Evolutionary conservation across 352 stramenopile species (phyloP).

Genomic region (Phytophthora meadii): DNA sequence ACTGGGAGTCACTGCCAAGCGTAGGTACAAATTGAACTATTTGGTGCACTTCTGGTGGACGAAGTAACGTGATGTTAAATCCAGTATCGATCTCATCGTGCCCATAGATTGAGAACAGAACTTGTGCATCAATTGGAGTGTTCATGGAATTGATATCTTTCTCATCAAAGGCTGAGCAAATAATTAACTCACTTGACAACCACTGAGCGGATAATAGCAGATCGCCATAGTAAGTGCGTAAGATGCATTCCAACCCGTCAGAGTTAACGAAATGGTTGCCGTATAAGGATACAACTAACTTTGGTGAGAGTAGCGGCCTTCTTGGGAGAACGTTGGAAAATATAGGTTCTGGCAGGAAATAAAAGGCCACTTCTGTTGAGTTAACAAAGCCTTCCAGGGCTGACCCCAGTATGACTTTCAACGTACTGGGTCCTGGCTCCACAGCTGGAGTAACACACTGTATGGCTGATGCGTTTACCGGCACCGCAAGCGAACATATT

Average conservation of each 20-base stretch:
- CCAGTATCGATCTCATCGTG: conserved; percentile 32
- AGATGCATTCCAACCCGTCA: conserved; percentile 30
- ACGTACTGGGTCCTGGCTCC: conserved; percentile 1
- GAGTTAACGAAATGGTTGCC: conserved; percentile 33
- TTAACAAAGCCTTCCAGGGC: conserved; percentile 25
- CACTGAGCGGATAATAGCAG: conserved; percentile 23
- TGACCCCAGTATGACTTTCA: conserved; percentile 37
- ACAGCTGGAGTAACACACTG: conserved; percentile 33
- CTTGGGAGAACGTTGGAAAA: conserved; percentile 39
- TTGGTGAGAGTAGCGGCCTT: conserved; percentile 14
- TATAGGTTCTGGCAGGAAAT: conserved; percentile 16
- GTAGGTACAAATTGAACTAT: conserved; percentile 4
- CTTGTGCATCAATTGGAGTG: conserved; percentile 19
- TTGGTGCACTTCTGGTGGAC: conserved; percentile 33
- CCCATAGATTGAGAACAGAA: conserved; percentile 32
- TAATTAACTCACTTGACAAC: conserved; percentile 31
- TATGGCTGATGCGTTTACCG: conserved; percentile 21
- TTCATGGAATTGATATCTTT: not conserved
- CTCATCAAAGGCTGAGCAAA: conserved; percentile 16
- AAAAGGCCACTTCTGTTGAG: conserved; percentile 40
- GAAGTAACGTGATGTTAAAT: conserved; percentile 50
- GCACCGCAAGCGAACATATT: conserved; percentile 22
- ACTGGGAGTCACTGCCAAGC: not conserved
- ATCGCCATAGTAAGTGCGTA: conserved; percentile 23
- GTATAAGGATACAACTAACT: conserved; percentile 30